A percentile compares a stretch with the other conserved stretches of the same genome.
phyloP scores from a whole-genome alignment of 2,329 filamentous ascomycete genomes.

The Xylariales sp. region DNA sequence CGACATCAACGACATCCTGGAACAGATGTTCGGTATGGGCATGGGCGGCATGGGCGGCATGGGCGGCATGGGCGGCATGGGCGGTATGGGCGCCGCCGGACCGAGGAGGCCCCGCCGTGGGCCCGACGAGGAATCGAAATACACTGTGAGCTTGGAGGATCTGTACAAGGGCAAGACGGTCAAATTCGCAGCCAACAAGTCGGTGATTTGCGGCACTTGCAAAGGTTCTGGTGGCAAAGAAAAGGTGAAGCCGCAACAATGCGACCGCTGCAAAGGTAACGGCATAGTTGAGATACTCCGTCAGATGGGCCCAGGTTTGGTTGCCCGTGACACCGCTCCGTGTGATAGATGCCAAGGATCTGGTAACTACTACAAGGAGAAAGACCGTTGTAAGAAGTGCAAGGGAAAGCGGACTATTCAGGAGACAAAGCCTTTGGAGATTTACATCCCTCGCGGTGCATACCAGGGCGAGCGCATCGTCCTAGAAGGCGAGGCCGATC shows the following conservation, averaged over 20 bases:
- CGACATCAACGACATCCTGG: slow-evolving; percentile 91
- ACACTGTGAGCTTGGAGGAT: slow-evolving; percentile 91
- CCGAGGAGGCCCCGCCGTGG: slow-evolving; percentile 76
- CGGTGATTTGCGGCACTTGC: slow-evolving; percentile 87
- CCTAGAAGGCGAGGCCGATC: slow-evolving; percentile 92
- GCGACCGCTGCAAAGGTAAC: slow-evolving; percentile 84
- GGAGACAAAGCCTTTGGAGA: slow-evolving; percentile 93
- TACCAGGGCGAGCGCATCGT: slow-evolving; percentile 90
- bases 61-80: slow-evolving; percentile 58
- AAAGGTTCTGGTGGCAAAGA: slow-evolving; percentile 92
- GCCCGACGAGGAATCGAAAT: slow-evolving; percentile 87
- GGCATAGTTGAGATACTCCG: slow-evolving; percentile 82
- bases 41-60: slow-evolving; percentile 56
- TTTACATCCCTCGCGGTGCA: slow-evolving; percentile 92
- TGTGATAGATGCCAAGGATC: slow-evolving; percentile 87
- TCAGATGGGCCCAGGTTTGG: slow-evolving; percentile 86
- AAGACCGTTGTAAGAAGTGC: slow-evolving; percentile 99
- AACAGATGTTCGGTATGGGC: slow-evolving; percentile 80
- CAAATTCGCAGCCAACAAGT: slow-evolving; percentile 95
- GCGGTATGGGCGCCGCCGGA: slow-evolving; percentile 54
- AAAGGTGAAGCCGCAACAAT: slow-evolving; percentile 85
- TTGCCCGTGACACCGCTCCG: slow-evolving; percentile 80
- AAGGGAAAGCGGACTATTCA: slow-evolving; percentile 89
- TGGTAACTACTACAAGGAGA: slow-evolving; percentile 91
- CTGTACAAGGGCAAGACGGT: slow-evolving; percentile 99